Percentiles rank a stretch among this genome's conserved stretches.
These are phyloP conservation scores for Periconia macrospinosa DNA, from an alignment of 2,329 filamentous ascomycete species.

Conservation along the genomic window DNA sequence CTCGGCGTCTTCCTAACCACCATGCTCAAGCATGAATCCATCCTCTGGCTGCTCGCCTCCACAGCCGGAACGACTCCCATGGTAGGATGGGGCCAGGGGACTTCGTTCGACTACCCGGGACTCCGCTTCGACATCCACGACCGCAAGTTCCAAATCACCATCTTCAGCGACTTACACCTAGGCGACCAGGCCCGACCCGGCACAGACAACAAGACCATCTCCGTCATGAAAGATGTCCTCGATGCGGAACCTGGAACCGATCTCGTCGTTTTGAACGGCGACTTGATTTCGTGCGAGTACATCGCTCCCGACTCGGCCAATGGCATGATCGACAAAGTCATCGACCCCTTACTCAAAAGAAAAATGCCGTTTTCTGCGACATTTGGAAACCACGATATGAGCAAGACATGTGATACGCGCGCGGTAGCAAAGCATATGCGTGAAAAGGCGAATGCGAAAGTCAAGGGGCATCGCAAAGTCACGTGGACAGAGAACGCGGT, in stretches of 20 bases:
- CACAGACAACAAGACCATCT: constrained; percentile 60
- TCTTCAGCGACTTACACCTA: constrained; percentile 73
- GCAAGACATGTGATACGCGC: constrained; percentile 25
- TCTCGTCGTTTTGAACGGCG: constrained; percentile 71
- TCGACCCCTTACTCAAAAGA: constrained; percentile 54
- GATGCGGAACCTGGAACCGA: constrained; percentile 56
- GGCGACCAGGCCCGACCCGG: constrained; percentile 53
- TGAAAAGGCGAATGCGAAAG: constrained; percentile 50
- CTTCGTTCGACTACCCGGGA: constrained; percentile 20
- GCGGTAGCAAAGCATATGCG: constrained; percentile 28
- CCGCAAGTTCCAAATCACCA: constrained; percentile 53
- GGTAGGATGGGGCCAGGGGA: constrained; percentile 1
- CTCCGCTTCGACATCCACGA: constrained; percentile 28
- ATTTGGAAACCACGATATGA: constrained; percentile 70
- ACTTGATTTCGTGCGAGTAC: constrained; percentile 68
- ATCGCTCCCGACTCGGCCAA: constrained; percentile 20
- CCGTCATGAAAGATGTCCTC: constrained; percentile 62
- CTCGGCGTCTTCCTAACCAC: constrained; percentile 9
- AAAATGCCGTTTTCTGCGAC: constrained; percentile 66
- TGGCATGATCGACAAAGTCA: constrained; percentile 23
- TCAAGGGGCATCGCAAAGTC: constrained; percentile 34
- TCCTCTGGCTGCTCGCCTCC: constrained; percentile 2
- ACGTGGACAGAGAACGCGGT: constrained; percentile 50
- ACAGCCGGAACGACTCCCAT: constrained; percentile 3
- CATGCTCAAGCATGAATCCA: constrained; percentile 20